A percentile compares a stretch with the other conserved stretches of the same genome.
Conservation (phyloP, 1,139 yeast species). For the Diutina siamensis region DNA sequence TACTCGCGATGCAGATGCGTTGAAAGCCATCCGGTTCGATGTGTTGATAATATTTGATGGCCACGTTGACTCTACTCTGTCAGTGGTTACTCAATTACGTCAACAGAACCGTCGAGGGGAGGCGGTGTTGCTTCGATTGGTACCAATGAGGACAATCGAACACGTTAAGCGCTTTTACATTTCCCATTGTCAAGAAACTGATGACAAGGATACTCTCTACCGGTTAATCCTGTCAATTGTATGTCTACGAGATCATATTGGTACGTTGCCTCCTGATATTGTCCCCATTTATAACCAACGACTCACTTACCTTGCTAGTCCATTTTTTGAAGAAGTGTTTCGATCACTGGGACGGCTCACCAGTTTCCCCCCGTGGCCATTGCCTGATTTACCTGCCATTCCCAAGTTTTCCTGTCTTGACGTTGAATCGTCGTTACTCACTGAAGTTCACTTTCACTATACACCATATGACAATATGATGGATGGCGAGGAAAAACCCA, state of each 20-base stretch:
- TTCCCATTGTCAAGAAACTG: slow-evolving; percentile 15
- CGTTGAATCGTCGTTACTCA: slow-evolving; percentile 67
- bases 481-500: slow-evolving; percentile 6
- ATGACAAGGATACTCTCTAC: slow-evolving; percentile 39
- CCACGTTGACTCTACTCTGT: slow-evolving; percentile 36
- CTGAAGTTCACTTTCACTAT: slow-evolving; percentile 62
- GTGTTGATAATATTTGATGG: slow-evolving; percentile 63
- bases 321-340: slow-evolving; percentile 41
- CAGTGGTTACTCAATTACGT: slow-evolving; percentile 20
- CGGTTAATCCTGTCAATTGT: slow-evolving; percentile 75
- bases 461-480: slow-evolving; percentile 40
- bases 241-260: slow-evolving; percentile 74
- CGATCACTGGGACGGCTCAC: slow-evolving; percentile 6
- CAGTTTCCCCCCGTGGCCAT: slow-evolving; percentile 49
- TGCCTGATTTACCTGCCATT: slow-evolving; percentile 61
- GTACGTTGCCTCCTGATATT: slow-evolving; percentile 69
- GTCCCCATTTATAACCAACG: slow-evolving; percentile 65
- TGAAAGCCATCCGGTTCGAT: slow-evolving; percentile 34
- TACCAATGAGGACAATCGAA: slow-evolving; percentile 74
- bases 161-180: slow-evolving; percentile 38
- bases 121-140: slow-evolving; percentile 55
- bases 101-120: slow-evolving; percentile 19
- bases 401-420: slow-evolving; percentile 55
- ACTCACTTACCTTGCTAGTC: slow-evolving; percentile 44
- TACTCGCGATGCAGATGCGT: slow-evolving; percentile 16